Conservation (phyloP, 164 flowering plant genomes). For the Vitis rupestris region DNA sequence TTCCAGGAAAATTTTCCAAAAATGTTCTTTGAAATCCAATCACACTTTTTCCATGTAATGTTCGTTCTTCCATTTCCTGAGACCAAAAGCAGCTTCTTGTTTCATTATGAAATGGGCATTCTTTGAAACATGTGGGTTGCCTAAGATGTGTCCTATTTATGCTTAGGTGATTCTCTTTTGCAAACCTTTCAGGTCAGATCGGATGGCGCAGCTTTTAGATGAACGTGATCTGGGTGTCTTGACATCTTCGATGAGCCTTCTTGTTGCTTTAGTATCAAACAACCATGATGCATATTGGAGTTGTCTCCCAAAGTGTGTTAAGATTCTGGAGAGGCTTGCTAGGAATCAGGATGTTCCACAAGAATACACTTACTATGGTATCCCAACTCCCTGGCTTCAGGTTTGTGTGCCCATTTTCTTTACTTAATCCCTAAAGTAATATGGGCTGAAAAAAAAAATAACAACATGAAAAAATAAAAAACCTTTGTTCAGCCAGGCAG, state of each 20-base stretch:
- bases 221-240: constrained; percentile 98
- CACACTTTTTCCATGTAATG: background rate
- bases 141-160: background rate
- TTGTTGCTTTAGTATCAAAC: constrained; percentile 93
- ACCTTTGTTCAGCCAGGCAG: background rate
- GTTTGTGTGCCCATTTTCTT: constrained; percentile 40
- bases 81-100: too few species aligned
- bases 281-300: constrained; percentile 92
- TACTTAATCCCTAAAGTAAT: background rate
- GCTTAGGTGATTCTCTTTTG: constrained; percentile 9
- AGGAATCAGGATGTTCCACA: constrained; percentile 96
- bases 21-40: too few species aligned
- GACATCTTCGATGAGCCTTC: constrained; percentile 98
- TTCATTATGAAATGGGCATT: background rate
- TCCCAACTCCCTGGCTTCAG: constrained; percentile 99
- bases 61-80: background rate
- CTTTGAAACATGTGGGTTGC: background rate
- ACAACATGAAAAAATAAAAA: background rate
- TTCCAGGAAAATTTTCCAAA: too few species aligned
- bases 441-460: background rate
- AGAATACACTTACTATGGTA: constrained; percentile 97
- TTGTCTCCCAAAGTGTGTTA: constrained; percentile 97
- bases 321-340: constrained; percentile 86
- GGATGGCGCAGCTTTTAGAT: constrained; percentile 97
- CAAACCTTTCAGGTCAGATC: constrained; percentile 76